Conservation (phyloP, 208 protist genomes). For the Trypanosoma platydactyli region DNA sequence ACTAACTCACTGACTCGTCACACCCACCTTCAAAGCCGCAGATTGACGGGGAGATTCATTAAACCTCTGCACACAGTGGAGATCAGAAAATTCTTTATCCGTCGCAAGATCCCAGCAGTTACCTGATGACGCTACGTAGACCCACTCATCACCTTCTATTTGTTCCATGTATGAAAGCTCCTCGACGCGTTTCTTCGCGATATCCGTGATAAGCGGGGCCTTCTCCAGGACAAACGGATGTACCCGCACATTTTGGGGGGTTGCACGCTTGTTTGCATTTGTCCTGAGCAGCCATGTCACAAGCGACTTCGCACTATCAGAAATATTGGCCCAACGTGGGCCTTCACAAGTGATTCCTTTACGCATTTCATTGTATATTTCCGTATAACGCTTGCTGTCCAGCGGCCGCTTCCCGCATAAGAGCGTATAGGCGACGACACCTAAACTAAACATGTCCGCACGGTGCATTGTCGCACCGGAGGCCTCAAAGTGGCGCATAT, state of each 20-base stretch:
- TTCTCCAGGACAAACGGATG: conserved; percentile 45
- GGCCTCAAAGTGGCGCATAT: conserved; percentile 33
- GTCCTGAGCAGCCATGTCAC: conserved; percentile 48
- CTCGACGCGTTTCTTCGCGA: conserved; percentile 31
- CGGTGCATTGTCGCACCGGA: conserved; percentile 51
- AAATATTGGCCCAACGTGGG: conserved; percentile 46
- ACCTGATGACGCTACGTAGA: conserved; percentile 36
- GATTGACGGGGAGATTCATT: no score
- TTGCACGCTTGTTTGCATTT: conserved; percentile 36
- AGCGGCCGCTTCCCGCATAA: conserved; percentile 49
- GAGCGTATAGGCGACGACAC: conserved; percentile 64
- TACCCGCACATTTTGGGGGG: conserved; percentile 29
- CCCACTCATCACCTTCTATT: conserved; percentile 53
- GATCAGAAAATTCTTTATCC: neutral
- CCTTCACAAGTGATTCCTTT: conserved; percentile 47
- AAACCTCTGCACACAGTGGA: neutral
- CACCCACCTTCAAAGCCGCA: neutral
- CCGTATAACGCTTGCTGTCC: conserved; percentile 30
- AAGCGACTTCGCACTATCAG: conserved; percentile 39
- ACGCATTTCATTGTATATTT: conserved; percentile 40
- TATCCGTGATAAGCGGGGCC: conserved; percentile 29
- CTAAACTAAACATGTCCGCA: conserved; percentile 78
- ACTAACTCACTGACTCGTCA: neutral
- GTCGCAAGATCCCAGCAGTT: conserved; percentile 14
- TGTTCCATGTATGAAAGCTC: conserved; percentile 30